Conservation (phyloP, 1,284 basidiomycete genomes). For the Grifola frondosa region DNA sequence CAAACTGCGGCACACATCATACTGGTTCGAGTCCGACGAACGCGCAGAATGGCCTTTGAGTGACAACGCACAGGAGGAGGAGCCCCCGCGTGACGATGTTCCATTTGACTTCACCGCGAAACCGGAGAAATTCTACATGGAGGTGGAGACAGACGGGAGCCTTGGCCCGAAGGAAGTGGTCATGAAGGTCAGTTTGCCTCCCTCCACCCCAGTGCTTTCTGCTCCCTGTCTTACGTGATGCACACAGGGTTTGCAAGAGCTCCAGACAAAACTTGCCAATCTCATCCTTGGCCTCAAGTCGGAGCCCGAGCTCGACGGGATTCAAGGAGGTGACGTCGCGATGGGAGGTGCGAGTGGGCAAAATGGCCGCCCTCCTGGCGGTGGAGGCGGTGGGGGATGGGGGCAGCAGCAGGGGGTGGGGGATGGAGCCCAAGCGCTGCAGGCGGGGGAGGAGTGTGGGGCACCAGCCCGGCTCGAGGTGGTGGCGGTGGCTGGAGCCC, state of each 20-base stretch:
- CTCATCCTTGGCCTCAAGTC: conserved; percentile 74
- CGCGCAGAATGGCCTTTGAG: conserved; percentile 83
- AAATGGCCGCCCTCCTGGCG: conserved; percentile 1
- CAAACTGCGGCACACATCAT: conserved; percentile 91
- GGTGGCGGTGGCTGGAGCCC: conserved; percentile 6
- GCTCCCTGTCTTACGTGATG: not conserved
- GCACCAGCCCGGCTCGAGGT: conserved; percentile 4
- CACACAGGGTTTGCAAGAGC: conserved; percentile 71
- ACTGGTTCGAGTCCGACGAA: conserved; percentile 90
- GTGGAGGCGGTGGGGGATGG: no score
- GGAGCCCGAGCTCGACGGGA: conserved; percentile 53
- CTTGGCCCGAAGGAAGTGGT: conserved; percentile 87
- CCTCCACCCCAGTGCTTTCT: not conserved
- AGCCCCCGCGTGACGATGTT: conserved; percentile 74
- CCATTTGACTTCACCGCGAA: conserved; percentile 86
- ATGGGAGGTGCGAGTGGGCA: conserved; percentile 4
- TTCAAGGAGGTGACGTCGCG: conserved; percentile 18
- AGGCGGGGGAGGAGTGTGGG: conserved; percentile 7
- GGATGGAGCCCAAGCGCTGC: conserved; percentile 11
- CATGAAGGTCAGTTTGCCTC: conserved; percentile 58
- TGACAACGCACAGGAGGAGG: conserved; percentile 81
- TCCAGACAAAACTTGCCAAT: conserved; percentile 81
- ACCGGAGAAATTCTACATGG: conserved; percentile 87
- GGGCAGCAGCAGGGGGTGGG: conserved; percentile 10
- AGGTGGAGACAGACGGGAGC: conserved; percentile 90